phyloP scores from a whole-genome alignment of 495 filamentous ascomycete genomes.

The Alectoria sarmentosa region DNA sequence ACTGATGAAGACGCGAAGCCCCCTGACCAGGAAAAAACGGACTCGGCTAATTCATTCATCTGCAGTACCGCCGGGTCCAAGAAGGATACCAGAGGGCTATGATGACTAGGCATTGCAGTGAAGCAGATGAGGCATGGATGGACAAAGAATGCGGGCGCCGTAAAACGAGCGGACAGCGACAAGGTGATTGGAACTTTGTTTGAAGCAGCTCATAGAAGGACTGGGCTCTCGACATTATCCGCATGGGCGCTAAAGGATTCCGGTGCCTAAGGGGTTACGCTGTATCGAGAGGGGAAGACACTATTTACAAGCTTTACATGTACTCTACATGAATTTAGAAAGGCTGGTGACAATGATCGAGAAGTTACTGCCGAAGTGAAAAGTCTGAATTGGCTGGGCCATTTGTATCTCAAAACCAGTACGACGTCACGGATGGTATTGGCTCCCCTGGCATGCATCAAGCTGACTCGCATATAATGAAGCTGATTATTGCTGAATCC shows the following conservation, averaged over 20 bases:
- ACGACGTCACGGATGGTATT: neutral
- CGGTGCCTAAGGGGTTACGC: neutral
- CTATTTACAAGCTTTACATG: neutral
- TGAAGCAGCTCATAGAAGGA: neutral
- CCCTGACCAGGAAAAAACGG: neutral
- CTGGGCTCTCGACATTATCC: neutral
- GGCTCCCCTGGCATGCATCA: neutral
- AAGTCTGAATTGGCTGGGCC: neutral
- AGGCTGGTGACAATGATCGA: neutral
- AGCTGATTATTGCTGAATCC: neutral
- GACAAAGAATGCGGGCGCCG: conserved; percentile 1
- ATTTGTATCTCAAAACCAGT: neutral
- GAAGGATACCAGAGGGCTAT: conserved; percentile 65
- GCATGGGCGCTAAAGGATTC: neutral
- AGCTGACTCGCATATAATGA: neutral
- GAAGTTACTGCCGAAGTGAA: neutral
- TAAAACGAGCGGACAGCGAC: neutral
- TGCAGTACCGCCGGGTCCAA: conserved; percentile 68
- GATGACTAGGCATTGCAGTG: conserved; percentile 48
- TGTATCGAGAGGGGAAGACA: neutral
- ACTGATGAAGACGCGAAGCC: neutral
- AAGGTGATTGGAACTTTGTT: neutral
- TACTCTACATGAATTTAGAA: neutral
- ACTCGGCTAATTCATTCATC: neutral
- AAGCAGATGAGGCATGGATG: neutral